Conservation (phyloP, 2,329 filamentous ascomycete species). For the Lachnellula hyalina region DNA sequence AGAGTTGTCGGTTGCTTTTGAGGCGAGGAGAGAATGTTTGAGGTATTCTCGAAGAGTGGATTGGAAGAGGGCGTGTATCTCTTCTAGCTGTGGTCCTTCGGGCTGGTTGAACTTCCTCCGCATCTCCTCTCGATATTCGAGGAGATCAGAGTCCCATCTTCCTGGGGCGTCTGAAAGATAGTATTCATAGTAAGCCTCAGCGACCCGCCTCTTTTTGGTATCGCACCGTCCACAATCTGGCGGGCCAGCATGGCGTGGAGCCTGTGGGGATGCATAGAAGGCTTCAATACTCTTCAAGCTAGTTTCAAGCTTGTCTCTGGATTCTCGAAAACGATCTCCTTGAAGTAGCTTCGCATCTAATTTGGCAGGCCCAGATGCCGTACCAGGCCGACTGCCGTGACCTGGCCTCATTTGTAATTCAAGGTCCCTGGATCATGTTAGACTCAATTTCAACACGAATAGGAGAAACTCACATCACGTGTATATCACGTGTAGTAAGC, state of each 20-base stretch:
- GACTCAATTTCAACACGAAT: not conserved
- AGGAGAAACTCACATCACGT: not conserved
- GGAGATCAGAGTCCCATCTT: conserved; percentile 18
- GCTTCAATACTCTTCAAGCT: conserved; percentile 18
- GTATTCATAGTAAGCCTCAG: conserved; percentile 25
- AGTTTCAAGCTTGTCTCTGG: conserved; percentile 18
- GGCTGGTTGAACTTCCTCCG: conserved; percentile 19
- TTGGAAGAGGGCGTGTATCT: conserved; percentile 22
- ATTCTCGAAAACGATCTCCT: conserved; percentile 19
- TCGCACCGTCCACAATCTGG: conserved; percentile 22
- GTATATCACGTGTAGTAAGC: conserved; percentile 10
- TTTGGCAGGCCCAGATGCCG: conserved; percentile 18
- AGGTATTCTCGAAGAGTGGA: conserved; percentile 21
- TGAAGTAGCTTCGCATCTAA: conserved; percentile 21
- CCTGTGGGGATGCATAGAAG: conserved; percentile 12
- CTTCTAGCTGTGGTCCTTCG: conserved; percentile 12
- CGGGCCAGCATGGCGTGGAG: conserved; percentile 19
- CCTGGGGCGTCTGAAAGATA: conserved; percentile 22
- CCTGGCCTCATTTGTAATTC: conserved; percentile 14
- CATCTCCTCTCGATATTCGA: conserved; percentile 18
- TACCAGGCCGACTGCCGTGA: not conserved
- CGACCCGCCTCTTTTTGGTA: conserved; percentile 19
- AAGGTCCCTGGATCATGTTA: conserved; percentile 11
- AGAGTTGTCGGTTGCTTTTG: conserved; percentile 8
- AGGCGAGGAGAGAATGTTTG: conserved; percentile 19